Percentiles rank a stretch among this genome's conserved stretches.
Evolutionary conservation across 805 yeast species (phyloP).

Genomic region (Ogataea zsoltii): DNA sequence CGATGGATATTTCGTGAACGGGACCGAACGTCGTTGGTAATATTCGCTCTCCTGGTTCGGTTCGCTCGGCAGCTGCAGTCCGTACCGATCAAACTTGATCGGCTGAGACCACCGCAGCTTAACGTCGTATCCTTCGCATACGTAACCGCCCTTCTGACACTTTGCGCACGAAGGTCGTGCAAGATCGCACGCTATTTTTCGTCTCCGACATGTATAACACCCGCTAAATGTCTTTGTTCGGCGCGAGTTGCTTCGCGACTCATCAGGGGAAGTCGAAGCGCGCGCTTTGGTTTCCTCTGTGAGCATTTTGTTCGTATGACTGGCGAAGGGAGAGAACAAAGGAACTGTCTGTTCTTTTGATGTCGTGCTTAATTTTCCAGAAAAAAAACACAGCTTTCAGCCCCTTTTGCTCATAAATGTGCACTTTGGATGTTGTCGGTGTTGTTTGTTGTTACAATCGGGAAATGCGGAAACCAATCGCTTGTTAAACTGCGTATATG

Average conservation of each 20-base stretch:
- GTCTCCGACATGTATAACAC: slow-evolving; percentile 80
- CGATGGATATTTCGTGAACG: slow-evolving; percentile 70
- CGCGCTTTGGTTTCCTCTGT: background rate
- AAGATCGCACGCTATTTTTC: slow-evolving; percentile 82
- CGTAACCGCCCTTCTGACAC: slow-evolving; percentile 64
- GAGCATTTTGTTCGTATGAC: background rate
- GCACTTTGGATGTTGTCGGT: too few species aligned
- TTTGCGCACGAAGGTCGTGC: slow-evolving; percentile 68
- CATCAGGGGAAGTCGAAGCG: background rate
- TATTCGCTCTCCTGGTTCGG: slow-evolving; percentile 45
- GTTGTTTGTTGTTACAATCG: too few species aligned
- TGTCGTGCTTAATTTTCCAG: too few species aligned
- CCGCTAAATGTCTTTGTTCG: slow-evolving; percentile 80
- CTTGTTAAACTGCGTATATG: too few species aligned
- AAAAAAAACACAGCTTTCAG: too few species aligned
- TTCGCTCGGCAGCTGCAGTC: slow-evolving; percentile 38
- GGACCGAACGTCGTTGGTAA: slow-evolving; percentile 70
- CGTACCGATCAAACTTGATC: slow-evolving; percentile 48
- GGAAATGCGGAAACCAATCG: too few species aligned
- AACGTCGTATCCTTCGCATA: slow-evolving; percentile 82
- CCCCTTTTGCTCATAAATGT: too few species aligned
- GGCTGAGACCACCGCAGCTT: slow-evolving; percentile 78
- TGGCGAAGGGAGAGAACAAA: background rate
- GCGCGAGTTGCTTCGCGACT: slow-evolving; percentile 20
- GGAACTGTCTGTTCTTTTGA: too few species aligned